Evolutionary conservation across 2,329 filamentous ascomycete genomes (phyloP).

Genomic region (Hypoxylon sp.): DNA sequence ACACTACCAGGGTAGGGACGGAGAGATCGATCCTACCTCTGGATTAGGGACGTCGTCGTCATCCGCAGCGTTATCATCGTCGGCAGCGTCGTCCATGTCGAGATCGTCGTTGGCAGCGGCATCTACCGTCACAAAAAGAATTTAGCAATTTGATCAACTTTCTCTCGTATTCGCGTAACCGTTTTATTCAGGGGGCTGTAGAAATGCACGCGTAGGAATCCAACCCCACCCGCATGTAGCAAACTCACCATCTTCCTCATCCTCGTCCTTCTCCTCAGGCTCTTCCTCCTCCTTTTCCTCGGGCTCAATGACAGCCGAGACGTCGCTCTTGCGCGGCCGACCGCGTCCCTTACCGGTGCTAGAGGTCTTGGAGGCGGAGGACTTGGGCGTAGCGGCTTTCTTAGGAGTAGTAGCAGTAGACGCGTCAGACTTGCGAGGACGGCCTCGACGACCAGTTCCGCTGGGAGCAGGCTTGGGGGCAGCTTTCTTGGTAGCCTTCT

Average conservation of each 20-base stretch:
- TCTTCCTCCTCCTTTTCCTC: conserved; percentile 51
- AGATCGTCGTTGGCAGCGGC: conserved; percentile 44
- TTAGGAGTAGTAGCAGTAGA: conserved; percentile 48
- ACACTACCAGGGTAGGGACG: background rate
- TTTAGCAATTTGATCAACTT: conserved; percentile 24
- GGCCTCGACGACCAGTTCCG: conserved; percentile 50
- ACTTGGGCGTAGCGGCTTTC: conserved; percentile 50
- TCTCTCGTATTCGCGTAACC: conserved; percentile 14
- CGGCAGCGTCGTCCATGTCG: conserved; percentile 32
- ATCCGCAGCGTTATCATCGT: conserved; percentile 33
- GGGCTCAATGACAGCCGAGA: conserved; percentile 41
- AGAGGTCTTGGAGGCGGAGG: conserved; percentile 46
- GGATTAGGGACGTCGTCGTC: conserved; percentile 29
- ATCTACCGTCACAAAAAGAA: conserved; percentile 36
- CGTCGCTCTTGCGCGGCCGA: conserved; percentile 49
- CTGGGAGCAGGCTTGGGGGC: conserved; percentile 32
- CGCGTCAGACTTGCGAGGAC: conserved; percentile 54
- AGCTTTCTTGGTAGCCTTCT: conserved; percentile 49
- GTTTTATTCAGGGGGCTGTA: background rate
- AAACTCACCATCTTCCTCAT: conserved; percentile 44
- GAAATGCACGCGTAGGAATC: background rate
- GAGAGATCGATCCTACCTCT: conserved; percentile 46
- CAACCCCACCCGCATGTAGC: background rate
- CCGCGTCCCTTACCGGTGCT: conserved; percentile 46
- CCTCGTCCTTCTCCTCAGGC: conserved; percentile 50